phyloP scores from a whole-genome alignment of 352 stramenopile species.

The Phytopythium kandeliae region DNA sequence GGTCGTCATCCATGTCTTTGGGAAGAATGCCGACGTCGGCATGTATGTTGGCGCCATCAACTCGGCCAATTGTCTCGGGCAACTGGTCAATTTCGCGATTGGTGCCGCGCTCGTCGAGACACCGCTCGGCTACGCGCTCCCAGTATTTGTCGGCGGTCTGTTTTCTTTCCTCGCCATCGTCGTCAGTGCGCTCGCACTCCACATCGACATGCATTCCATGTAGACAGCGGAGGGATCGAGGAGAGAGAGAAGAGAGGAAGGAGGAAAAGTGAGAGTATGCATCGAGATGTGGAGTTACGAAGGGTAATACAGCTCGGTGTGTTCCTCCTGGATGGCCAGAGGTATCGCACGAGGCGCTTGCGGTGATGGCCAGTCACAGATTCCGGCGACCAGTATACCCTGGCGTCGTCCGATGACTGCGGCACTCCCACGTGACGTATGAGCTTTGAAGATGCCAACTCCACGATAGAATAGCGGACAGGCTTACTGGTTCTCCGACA shows the following conservation, averaged over 20 bases:
- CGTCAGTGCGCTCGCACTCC: slow-evolving; percentile 49
- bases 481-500: slow-evolving; percentile 70
- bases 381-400: slow-evolving; percentile 45
- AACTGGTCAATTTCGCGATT: slow-evolving; percentile 68
- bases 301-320: too few relatives aligned
- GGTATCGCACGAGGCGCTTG: not conserved
- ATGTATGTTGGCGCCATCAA: slow-evolving; percentile 75
- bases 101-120: slow-evolving; percentile 55
- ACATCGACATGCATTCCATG: slow-evolving; percentile 78
- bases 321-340: too few relatives aligned
- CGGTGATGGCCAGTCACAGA: slow-evolving; percentile 9
- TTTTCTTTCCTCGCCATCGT: slow-evolving; percentile 62
- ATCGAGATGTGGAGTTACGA: too few relatives aligned
- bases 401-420: slow-evolving; percentile 28
- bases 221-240: slow-evolving; percentile 11
- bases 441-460: not conserved
- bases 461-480: not conserved
- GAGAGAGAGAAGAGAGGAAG: not conserved
- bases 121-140: slow-evolving; percentile 49
- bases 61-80: slow-evolving; percentile 64
- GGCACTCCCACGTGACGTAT: not conserved
- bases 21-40: slow-evolving; percentile 39
- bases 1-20: slow-evolving; percentile 62
- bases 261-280: not conserved
- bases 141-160: slow-evolving; percentile 58